A percentile compares a stretch with the other conserved stretches of the same genome.
phyloP scores from a whole-genome alignment of 2,329 filamentous ascomycete genomes.

The Endothia cerciana region DNA sequence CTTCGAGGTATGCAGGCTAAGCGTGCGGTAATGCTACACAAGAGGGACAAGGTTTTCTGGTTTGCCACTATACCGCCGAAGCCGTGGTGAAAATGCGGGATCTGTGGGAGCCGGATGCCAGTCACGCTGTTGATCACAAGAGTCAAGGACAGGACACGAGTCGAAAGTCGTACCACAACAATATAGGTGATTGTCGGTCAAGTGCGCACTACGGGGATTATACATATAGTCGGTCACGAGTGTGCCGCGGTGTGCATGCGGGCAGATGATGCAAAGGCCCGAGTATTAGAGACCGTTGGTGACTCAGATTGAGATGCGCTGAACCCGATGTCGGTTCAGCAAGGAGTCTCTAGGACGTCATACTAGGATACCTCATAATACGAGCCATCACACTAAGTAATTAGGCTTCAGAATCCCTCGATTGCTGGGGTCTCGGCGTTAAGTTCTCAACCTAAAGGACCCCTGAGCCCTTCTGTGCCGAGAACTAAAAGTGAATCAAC shows the following conservation, averaged over 20 bases:
- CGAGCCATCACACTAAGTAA: neutral
- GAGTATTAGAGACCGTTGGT: neutral
- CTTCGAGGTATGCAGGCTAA: neutral
- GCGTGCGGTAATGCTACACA: neutral
- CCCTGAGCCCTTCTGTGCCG: neutral
- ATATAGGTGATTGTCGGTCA: neutral
- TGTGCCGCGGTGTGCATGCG: neutral
- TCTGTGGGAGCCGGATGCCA: neutral
- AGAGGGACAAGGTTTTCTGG: slow-evolving; percentile 8
- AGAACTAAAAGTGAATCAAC: neutral
- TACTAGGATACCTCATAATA: neutral
- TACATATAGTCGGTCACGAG: too few relatives aligned
- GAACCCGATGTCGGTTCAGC: slow-evolving; percentile 9
- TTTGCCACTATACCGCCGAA: neutral
- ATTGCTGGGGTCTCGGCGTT: neutral
- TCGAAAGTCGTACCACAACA: neutral
- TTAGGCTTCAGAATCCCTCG: neutral
- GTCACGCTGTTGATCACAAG: neutral
- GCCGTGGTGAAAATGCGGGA: neutral
- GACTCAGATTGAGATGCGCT: neutral
- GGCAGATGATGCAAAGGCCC: too few relatives aligned
- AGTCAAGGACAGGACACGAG: neutral
- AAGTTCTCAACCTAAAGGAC: neutral
- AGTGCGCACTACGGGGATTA: neutral
- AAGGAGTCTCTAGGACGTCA: slow-evolving; percentile 5